A percentile compares a stretch with the other conserved stretches of the same genome.
phyloP scores from a whole-genome alignment of 2,329 filamentous ascomycete species.

The Sclerotiophoma versabilis region DNA sequence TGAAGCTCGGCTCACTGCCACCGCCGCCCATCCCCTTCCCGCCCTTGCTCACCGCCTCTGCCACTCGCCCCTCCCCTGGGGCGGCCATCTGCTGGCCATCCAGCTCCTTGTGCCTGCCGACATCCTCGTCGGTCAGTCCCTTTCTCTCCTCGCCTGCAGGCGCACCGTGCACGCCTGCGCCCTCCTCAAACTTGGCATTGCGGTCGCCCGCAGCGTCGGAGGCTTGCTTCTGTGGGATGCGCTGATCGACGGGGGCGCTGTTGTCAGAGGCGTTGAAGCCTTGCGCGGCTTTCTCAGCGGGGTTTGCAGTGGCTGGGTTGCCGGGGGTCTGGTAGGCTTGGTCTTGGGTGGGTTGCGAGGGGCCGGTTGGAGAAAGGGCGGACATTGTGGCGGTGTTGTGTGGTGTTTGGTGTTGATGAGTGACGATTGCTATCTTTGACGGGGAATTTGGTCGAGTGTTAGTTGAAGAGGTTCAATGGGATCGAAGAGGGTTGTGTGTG shows the following conservation, averaged over 20 bases:
- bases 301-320: slow-evolving; percentile 55
- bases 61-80: slow-evolving; percentile 55
- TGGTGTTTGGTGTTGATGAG: background rate
- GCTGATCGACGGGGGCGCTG: slow-evolving; percentile 42
- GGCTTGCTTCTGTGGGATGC: slow-evolving; percentile 49
- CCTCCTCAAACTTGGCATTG: slow-evolving; percentile 36
- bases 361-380: slow-evolving; percentile 50
- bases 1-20: slow-evolving; percentile 50
- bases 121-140: slow-evolving; percentile 49
- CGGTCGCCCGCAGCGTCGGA: slow-evolving; percentile 49
- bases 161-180: slow-evolving; percentile 53
- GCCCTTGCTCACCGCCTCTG: slow-evolving; percentile 49
- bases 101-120: slow-evolving; percentile 55
- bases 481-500: slow-evolving; percentile 3
- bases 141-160: slow-evolving; percentile 53
- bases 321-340: slow-evolving; percentile 56
- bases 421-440: background rate
- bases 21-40: slow-evolving; percentile 43
- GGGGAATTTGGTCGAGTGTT: background rate
- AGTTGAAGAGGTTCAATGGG: background rate
- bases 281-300: slow-evolving; percentile 47
- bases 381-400: slow-evolving; percentile 41
- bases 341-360: slow-evolving; percentile 53
- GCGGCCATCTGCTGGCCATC: slow-evolving; percentile 58
- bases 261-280: slow-evolving; percentile 45